Conservation (phyloP, 441 rosid genomes). For the Gossypium armourianum region DNA sequence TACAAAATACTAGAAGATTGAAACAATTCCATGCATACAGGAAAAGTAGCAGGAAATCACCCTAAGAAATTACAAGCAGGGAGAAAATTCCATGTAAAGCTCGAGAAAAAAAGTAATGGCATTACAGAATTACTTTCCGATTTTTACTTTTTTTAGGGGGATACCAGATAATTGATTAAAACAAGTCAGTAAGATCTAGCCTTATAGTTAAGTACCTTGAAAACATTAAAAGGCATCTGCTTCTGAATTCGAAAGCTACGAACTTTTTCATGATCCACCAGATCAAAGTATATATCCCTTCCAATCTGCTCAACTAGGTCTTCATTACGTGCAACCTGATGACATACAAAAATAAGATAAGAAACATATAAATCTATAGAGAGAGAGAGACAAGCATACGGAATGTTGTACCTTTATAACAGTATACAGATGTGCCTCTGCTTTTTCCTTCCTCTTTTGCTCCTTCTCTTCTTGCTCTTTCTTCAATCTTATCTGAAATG, state of each 20-base stretch:
- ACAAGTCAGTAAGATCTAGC: background rate
- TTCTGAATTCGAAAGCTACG: constrained; percentile 63
- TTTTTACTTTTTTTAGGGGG: background rate
- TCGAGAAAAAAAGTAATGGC: background rate
- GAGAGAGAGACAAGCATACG: constrained; percentile 1
- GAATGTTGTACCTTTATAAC: constrained; percentile 41
- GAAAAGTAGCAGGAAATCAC: background rate
- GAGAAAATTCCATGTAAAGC: background rate
- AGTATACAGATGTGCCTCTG: constrained; percentile 55
- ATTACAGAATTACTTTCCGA: background rate
- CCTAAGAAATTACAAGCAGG: background rate
- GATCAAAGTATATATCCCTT: constrained; percentile 59
- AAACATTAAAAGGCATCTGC: constrained; percentile 43
- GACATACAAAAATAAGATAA: constrained; percentile 8
- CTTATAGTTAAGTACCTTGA: constrained; percentile 37
- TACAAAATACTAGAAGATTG: background rate
- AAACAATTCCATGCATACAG: background rate
- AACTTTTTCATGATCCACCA: constrained; percentile 72
- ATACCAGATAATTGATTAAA: background rate
- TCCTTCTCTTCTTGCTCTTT: constrained; percentile 65
- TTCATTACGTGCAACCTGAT: constrained; percentile 49
- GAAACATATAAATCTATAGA: background rate
- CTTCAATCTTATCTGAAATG: constrained; percentile 43
- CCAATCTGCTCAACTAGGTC: constrained; percentile 49
- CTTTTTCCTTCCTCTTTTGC: constrained; percentile 52